phyloP scores from a whole-genome alignment of 1,139 yeast species.

The Suhomyces taliae region DNA sequence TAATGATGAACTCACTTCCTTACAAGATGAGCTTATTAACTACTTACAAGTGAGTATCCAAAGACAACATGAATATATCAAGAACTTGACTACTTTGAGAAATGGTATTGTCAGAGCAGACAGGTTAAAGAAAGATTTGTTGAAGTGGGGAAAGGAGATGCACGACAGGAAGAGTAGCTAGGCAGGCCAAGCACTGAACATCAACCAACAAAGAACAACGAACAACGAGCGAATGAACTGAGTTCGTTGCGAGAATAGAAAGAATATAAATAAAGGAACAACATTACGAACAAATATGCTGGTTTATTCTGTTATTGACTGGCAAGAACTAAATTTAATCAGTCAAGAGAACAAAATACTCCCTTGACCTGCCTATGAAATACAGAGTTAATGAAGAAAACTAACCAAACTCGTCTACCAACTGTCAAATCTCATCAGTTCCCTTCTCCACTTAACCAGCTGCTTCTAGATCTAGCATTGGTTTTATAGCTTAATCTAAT shows the following conservation, averaged over 20 bases:
- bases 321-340: no score
- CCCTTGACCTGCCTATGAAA: no score
- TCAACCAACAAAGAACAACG: neutral
- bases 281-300: no score
- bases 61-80: constrained; percentile 85
- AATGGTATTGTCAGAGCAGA: constrained; percentile 78
- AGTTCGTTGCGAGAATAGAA: no score
- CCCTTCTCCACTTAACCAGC: no score
- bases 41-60: constrained; percentile 60
- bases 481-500: neutral
- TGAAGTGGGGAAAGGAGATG: constrained; percentile 85
- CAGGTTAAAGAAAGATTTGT: constrained; percentile 64
- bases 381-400: no score
- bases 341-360: no score
- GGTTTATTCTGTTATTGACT: no score
- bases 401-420: no score
- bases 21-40: constrained; percentile 46
- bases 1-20: constrained; percentile 27
- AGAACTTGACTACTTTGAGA: constrained; percentile 71
- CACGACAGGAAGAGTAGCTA: constrained; percentile 54
- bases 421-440: no score
- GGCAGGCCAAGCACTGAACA: neutral
- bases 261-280: neutral
- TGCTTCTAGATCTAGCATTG: neutral
- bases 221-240: no score